Conservation (phyloP, 2,329 filamentous ascomycete genomes). For the Neofusicoccum sp. region DNA sequence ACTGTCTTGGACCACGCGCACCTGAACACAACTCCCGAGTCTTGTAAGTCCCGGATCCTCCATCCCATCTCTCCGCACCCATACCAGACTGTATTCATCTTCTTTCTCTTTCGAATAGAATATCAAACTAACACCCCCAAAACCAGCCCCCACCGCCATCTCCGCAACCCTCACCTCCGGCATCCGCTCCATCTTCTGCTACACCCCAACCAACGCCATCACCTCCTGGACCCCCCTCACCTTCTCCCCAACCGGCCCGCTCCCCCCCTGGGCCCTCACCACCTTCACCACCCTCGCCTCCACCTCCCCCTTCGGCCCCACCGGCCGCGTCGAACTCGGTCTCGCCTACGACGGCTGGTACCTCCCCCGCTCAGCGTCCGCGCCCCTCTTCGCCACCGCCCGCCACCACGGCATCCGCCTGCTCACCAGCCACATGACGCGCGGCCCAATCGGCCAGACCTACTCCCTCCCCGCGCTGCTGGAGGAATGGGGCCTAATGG, state of each 20-base stretch:
- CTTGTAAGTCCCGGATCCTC: conserved; percentile 30
- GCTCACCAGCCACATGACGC: conserved; percentile 43
- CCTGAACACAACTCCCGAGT: conserved; percentile 24
- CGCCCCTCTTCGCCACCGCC: conserved; percentile 38
- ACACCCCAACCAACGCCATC: background rate
- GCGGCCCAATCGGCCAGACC: conserved; percentile 9
- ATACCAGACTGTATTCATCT: too few species aligned
- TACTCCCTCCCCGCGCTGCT: conserved; percentile 27
- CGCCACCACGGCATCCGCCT: conserved; percentile 38
- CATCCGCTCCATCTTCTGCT: conserved; percentile 45
- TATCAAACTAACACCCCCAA: conserved; percentile 19
- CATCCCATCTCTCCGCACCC: conserved; percentile 15
- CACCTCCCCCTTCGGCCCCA: background rate
- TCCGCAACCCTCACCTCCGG: conserved; percentile 45
- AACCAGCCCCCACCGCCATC: conserved; percentile 32
- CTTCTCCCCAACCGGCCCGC: conserved; percentile 40
- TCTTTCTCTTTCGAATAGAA: conserved; percentile 15
- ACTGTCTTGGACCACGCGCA: conserved; percentile 55
- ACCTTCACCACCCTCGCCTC: conserved; percentile 36
- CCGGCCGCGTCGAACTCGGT: conserved; percentile 41
- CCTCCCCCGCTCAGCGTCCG: conserved; percentile 38
- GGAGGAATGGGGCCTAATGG: conserved; percentile 39
- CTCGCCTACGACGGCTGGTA: conserved; percentile 47
- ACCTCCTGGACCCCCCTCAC: conserved; percentile 43
- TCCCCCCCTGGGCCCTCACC: conserved; percentile 46